A percentile compares a stretch with the other conserved stretches of the same genome.
These are phyloP conservation scores for Viola pubescens DNA, from an alignment of 441 rosid genomes.

Conservation along the genomic window DNA sequence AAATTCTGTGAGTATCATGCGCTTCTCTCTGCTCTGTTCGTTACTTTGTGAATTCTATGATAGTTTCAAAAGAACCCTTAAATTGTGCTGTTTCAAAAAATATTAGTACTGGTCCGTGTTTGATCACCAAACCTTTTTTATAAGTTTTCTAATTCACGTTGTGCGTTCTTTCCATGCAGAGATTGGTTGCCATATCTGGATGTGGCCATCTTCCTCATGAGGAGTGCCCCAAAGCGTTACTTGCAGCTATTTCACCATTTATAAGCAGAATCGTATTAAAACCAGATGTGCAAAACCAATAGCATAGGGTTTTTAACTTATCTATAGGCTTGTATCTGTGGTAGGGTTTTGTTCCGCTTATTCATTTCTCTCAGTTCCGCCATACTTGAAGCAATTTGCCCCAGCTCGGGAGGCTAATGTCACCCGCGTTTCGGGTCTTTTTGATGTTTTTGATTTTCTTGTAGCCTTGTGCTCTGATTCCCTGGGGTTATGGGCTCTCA, in stretches of 20 bases:
- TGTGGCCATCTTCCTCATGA: conserved; percentile 98
- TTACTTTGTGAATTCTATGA: too few species aligned
- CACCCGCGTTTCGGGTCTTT: conserved; percentile 30
- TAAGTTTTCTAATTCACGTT: not conserved
- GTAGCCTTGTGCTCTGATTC: conserved; percentile 22
- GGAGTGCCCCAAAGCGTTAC: conserved; percentile 91
- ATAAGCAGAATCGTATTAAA: conserved; percentile 52
- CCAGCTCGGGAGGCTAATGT: conserved; percentile 22
- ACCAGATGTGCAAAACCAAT: conserved; percentile 35
- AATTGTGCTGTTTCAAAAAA: too few species aligned
- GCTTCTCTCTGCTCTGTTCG: not conserved
- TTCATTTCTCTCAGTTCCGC: not conserved
- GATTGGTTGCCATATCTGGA: conserved; percentile 88
- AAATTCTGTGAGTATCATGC: conserved; percentile 73
- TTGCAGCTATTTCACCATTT: conserved; percentile 81
- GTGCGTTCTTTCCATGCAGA: conserved; percentile 36
- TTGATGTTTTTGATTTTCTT: conserved; percentile 20
- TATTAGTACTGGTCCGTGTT: not conserved
- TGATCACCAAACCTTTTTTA: not conserved
- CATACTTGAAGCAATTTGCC: conserved; percentile 19
- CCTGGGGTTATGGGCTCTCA: conserved; percentile 26
- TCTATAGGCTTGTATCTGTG: conserved; percentile 32
- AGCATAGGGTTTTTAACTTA: conserved; percentile 22
- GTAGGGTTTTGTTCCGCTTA: conserved; percentile 25
- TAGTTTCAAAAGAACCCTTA: too few species aligned